These are phyloP conservation scores for Pseudogymnoascus sp. DNA, from an alignment of 2,329 filamentous ascomycete species.

Conservation along the genomic window DNA sequence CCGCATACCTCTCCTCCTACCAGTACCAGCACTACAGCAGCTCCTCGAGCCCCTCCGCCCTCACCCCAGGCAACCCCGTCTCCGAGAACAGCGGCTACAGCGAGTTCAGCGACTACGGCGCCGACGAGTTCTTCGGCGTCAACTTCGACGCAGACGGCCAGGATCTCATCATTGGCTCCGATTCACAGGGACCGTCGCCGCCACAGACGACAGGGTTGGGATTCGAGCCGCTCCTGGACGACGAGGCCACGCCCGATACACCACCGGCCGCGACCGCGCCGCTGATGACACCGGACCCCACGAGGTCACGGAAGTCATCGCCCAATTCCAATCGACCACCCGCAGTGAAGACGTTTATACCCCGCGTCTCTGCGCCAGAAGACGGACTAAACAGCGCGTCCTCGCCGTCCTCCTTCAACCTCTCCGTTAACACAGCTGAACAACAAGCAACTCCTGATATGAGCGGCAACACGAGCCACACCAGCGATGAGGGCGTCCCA, in stretches of 20 bases:
- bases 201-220: not conserved
- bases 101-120: slow-evolving; percentile 20
- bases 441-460: slow-evolving; percentile 27
- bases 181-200: not conserved
- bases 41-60: not conserved
- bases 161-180: slow-evolving; percentile 13
- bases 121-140: slow-evolving; percentile 29
- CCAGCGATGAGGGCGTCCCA: slow-evolving; percentile 24
- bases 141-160: slow-evolving; percentile 26
- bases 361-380: slow-evolving; percentile 15
- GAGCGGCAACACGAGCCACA: slow-evolving; percentile 26
- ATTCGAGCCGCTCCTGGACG: not conserved
- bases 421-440: slow-evolving; percentile 14
- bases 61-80: not conserved
- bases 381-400: slow-evolving; percentile 16
- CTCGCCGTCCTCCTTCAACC: slow-evolving; percentile 12
- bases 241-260: not conserved
- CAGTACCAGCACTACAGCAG: not conserved
- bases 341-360: not conserved
- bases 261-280: not conserved
- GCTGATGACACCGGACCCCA: not conserved
- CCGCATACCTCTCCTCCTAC: slow-evolving; percentile 12
- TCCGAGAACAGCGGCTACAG: slow-evolving; percentile 13
- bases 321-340: not conserved
- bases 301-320: not conserved